Evolutionary conservation across 2,329 filamentous ascomycete species (phyloP).

Genomic region (Aspergillus cejpii): DNA sequence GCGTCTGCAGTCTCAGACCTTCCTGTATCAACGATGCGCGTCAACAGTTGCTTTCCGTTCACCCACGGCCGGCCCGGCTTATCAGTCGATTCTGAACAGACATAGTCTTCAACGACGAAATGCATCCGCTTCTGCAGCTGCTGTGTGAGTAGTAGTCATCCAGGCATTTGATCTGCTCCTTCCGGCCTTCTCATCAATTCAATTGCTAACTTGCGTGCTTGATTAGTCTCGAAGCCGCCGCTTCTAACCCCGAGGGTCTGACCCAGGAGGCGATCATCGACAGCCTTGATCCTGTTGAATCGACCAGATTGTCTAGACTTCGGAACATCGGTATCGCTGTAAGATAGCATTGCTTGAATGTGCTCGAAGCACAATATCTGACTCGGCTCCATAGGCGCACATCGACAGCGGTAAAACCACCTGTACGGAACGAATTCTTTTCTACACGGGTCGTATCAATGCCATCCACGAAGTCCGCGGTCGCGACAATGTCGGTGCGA

Average conservation of each 20-base stretch:
- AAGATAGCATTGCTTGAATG: conserved; percentile 30
- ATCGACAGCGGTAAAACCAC: conserved; percentile 99
- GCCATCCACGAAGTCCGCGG: conserved; percentile 88
- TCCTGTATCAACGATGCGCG: conserved; percentile 36
- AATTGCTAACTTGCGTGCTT: conserved; percentile 18
- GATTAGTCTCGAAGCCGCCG: conserved; percentile 51
- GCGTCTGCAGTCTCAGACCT: conserved; percentile 32
- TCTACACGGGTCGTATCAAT: conserved; percentile 96
- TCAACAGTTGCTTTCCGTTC: conserved; percentile 34
- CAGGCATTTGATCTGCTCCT: not conserved
- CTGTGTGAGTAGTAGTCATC: conserved; percentile 35
- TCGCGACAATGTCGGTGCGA: conserved; percentile 89
- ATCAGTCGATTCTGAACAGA: conserved; percentile 34
- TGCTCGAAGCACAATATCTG: not conserved
- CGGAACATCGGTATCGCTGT: conserved; percentile 98
- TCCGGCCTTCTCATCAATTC: conserved; percentile 8
- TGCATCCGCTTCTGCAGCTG: conserved; percentile 39
- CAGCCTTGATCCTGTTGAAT: conserved; percentile 74
- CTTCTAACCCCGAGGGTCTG: conserved; percentile 50
- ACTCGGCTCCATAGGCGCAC: conserved; percentile 59
- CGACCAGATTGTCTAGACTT: conserved; percentile 68
- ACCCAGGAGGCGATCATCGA: conserved; percentile 63
- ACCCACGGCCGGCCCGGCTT: conserved; percentile 27
- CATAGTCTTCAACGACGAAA: conserved; percentile 41
- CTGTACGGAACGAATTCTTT: conserved; percentile 89